phyloP scores from a whole-genome alignment of 2,329 filamentous ascomycete species.

The Colletotrichum magnum region DNA sequence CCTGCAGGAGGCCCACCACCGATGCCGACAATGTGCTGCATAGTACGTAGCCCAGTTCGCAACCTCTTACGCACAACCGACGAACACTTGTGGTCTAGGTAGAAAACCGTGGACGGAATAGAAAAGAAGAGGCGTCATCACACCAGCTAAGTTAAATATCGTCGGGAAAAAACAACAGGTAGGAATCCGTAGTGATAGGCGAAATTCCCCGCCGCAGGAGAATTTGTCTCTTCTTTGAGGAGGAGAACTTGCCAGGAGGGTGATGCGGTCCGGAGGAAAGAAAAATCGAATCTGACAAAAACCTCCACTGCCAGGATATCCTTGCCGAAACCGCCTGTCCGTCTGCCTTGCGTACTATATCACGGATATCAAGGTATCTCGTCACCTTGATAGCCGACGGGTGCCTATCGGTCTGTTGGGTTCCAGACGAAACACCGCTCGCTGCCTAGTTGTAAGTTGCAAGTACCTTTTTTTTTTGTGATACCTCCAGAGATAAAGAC shows the following conservation, averaged over 20 bases:
- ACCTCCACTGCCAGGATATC: not conserved
- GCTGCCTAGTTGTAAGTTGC: no score
- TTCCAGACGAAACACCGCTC: no score
- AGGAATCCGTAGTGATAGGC: no score
- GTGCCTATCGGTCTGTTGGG: not conserved
- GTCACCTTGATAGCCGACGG: not conserved
- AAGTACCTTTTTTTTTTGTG: no score
- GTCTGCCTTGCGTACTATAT: not conserved
- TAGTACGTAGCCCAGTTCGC: slow-evolving; percentile 19
- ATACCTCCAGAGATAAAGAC: no score
- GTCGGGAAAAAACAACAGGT: no score
- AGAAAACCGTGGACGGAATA: no score
- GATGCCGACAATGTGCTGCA: not conserved
- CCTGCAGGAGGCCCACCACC: slow-evolving; percentile 36
- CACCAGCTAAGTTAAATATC: no score
- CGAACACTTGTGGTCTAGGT: no score
- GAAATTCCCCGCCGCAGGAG: no score
- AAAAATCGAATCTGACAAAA: slow-evolving; percentile 32
- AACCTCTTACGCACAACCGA: slow-evolving; percentile 27
- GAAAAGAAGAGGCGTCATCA: no score
- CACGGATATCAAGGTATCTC: not conserved
- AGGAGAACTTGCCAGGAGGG: not conserved
- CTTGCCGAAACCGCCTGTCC: not conserved
- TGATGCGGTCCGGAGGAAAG: slow-evolving; percentile 23
- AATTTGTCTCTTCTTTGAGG: not conserved